Evolutionary conservation across 805 yeast genomes (phyloP).

Genomic region (Kodamaea neixiangensis): DNA sequence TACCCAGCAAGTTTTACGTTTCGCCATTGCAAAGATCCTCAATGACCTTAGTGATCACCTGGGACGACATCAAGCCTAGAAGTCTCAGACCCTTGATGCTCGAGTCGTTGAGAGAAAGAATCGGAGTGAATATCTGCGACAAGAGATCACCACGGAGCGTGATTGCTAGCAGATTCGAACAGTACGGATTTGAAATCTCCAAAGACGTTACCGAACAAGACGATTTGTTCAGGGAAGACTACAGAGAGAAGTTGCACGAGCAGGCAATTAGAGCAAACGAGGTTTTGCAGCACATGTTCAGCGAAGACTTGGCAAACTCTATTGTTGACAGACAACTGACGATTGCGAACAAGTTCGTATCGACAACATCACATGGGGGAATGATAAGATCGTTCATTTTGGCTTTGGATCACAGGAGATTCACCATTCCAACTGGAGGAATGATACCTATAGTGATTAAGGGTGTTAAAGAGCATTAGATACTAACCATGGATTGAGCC

Average conservation of each 20-base stretch:
- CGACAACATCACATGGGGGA: conserved; percentile 63
- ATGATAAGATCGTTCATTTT: conserved; percentile 54
- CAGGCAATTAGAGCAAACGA: conserved; percentile 51
- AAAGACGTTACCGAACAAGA: conserved; percentile 53
- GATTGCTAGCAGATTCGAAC: conserved; percentile 39
- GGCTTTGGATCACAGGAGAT: conserved; percentile 55
- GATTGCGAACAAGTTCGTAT: conserved; percentile 30
- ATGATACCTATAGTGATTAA: conserved; percentile 60
- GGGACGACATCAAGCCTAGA: conserved; percentile 38
- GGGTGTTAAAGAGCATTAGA: conserved; percentile 29
- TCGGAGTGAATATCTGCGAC: conserved; percentile 63
- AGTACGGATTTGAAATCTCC: conserved; percentile 46
- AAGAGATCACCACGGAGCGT: conserved; percentile 46
- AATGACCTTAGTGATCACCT: conserved; percentile 56
- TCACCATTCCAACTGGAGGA: conserved; percentile 66
- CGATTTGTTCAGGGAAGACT: conserved; percentile 41
- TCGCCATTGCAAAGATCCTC: conserved; percentile 68
- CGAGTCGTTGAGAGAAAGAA: conserved; percentile 60
- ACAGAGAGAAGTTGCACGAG: conserved; percentile 51
- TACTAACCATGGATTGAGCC: background rate
- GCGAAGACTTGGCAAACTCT: conserved; percentile 19
- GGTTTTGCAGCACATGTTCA: conserved; percentile 42
- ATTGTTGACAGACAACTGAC: conserved; percentile 26
- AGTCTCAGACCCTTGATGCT: conserved; percentile 28
- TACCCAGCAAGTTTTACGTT: conserved; percentile 57